Evolutionary conservation across 2,329 filamentous ascomycete species (phyloP).

Genomic region (Hirsutella rhossiliensis): DNA sequence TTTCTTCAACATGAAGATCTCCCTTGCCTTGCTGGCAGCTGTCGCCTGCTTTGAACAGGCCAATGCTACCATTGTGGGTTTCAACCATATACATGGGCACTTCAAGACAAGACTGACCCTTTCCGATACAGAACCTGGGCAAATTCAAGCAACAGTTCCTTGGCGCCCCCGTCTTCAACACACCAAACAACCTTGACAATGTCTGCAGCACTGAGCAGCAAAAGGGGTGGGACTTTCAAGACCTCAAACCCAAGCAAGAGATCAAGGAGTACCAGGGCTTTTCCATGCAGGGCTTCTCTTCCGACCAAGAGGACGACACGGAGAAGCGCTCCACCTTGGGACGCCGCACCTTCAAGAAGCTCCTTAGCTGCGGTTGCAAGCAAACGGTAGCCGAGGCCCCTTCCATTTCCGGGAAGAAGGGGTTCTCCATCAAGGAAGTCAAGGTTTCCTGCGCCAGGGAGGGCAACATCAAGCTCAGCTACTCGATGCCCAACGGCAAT

Average conservation of each 20-base stretch:
- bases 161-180: constrained; percentile 41
- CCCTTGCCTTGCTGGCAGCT: constrained; percentile 34
- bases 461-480: constrained; percentile 74
- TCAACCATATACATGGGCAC: neutral
- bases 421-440: constrained; percentile 65
- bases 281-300: constrained; percentile 50
- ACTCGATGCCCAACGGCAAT: constrained; percentile 71
- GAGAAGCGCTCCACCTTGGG: constrained; percentile 44
- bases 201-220: constrained; percentile 60
- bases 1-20: constrained; percentile 36
- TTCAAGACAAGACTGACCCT: neutral
- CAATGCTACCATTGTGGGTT: constrained; percentile 29
- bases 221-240: constrained; percentile 59
- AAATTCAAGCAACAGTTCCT: constrained; percentile 2
- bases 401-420: constrained; percentile 36
- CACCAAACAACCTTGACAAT: constrained; percentile 64
- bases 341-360: constrained; percentile 43
- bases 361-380: constrained; percentile 44
- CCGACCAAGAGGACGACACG: constrained; percentile 36
- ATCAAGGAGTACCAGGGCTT: constrained; percentile 62
- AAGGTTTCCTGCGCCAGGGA: constrained; percentile 64
- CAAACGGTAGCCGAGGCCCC: constrained; percentile 35
- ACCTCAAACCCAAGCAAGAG: constrained; percentile 29
- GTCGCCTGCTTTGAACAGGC: constrained; percentile 38
- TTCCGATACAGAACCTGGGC: neutral